Base-by-base conservation (phyloP, 495 filamentous ascomycete species). In the Xylaria intraflava region DNA sequence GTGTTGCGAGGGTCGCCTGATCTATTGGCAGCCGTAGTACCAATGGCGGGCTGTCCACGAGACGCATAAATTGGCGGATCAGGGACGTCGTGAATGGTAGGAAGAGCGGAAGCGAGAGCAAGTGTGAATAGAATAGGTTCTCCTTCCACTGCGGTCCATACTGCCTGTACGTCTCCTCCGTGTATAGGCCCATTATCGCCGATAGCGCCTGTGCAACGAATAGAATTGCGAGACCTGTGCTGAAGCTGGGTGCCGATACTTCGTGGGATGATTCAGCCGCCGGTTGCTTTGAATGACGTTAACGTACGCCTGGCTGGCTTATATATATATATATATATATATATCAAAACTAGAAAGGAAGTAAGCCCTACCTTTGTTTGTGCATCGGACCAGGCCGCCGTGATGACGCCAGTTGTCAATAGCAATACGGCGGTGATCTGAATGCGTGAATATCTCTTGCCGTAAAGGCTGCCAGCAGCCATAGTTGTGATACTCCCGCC, bases 401-500 rank as follows among this genome's bases (percentile, higher is more conserved):
- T 81, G 27, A 90, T 78, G 31, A 97, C 91, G 30, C 93, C 93
- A 23, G 89, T 65, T 0, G 90, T 96, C 48, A 99, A 77, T 56
- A 95, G 73, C 2, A 82, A 71, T 22, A 97, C 92, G 9, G 87
- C 83, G 5, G 86, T 61, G 4, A 95, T 75, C 59, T 97, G 93
- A 23, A 89, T 76, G 9, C 71, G 75, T 12, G 87, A 87, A 60
- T 96, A 99, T 64, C 76, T 78, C 71, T 89, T 94, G 10, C 87
- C 89, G 55, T 83, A 89, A n/a, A 93, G 31, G 62, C 81, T 89
- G 22, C 93, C 93, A 33, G 92, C 86, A 6, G 84, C 66, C 79
- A 99, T 90, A 0, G 93, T 97, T 0, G 90, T 91, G 42, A 96
- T 92, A 54, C 89, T 94, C 8, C 93, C 94, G 20, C 90, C 95